Percentiles rank a stretch among this genome's conserved stretches.
Conservation (phyloP, 257 asterid species). For the Osmanthus fragrans region DNA sequence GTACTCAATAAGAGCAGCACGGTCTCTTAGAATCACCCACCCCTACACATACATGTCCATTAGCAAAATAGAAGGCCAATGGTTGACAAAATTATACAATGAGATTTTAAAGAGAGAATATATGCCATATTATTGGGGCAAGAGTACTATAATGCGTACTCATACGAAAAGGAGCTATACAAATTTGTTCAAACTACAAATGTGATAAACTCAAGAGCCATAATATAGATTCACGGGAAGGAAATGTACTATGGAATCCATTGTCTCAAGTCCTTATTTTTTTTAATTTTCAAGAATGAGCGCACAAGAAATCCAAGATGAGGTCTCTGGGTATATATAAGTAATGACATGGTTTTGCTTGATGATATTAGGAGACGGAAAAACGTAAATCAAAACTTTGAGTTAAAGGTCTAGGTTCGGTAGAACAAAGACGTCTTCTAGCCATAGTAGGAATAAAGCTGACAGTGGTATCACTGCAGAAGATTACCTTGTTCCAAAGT, state of each 20-base stretch:
- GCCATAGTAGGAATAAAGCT: background rate
- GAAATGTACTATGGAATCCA: background rate
- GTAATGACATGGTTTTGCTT: background rate
- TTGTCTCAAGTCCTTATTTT: background rate
- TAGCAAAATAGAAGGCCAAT: constrained; percentile 10
- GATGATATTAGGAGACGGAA: background rate
- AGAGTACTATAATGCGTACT: background rate
- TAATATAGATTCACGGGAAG: background rate
- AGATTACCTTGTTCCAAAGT: background rate
- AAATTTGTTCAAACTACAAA: background rate
- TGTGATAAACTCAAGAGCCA: background rate
- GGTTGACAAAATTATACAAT: background rate
- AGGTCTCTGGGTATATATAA: background rate
- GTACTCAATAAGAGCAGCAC: constrained; percentile 59
- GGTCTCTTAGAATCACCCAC: constrained; percentile 85
- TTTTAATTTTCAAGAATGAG: background rate
- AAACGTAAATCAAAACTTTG: background rate
- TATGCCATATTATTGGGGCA: background rate
- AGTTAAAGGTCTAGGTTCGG: no score
- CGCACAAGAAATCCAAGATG: background rate
- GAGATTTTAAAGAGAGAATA: background rate
- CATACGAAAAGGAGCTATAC: no score
- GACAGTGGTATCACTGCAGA: background rate
- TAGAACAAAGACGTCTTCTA: background rate
- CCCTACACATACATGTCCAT: constrained; percentile 59